A percentile compares a stretch with the other conserved stretches of the same genome.
These are phyloP conservation scores for Neurospora sp. DNA, from an alignment of 2,329 filamentous ascomycete species.

Conservation along the genomic window DNA sequence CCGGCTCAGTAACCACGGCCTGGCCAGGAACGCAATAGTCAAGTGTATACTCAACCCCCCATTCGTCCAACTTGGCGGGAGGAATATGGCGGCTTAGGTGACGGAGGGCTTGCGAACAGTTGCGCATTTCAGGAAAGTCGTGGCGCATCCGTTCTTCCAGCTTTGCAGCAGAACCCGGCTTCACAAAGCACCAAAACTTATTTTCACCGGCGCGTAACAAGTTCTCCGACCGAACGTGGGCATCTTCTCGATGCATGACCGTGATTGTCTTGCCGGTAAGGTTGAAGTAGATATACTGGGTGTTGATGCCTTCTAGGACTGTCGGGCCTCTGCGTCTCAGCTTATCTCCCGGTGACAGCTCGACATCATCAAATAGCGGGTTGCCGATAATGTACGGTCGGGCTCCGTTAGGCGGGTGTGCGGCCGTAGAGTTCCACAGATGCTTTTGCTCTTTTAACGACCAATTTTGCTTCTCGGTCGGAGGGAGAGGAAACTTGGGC, in stretches of 20 bases:
- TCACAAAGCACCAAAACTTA: constrained; percentile 21
- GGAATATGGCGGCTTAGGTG: constrained; percentile 19
- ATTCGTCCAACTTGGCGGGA: constrained; percentile 15
- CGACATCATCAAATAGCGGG: constrained; percentile 17
- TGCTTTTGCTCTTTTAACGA: constrained; percentile 14
- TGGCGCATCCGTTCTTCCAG: constrained; percentile 15
- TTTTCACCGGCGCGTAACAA: constrained; percentile 18
- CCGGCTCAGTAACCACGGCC: constrained; percentile 18
- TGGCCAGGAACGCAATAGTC: constrained; percentile 19
- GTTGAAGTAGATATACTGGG: constrained; percentile 20
- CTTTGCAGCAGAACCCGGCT: constrained; percentile 13
- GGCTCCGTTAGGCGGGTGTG: constrained; percentile 14
- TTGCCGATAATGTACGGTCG: constrained; percentile 19
- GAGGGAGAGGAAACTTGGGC: constrained; percentile 14
- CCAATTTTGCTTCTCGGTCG: constrained; percentile 12
- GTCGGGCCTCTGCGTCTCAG: constrained; percentile 14
- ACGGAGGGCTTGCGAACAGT: constrained; percentile 18
- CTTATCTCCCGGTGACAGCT: constrained; percentile 18
- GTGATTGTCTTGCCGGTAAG: constrained; percentile 18
- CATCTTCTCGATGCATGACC: constrained; percentile 19
- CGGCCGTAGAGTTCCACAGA: constrained; percentile 17
- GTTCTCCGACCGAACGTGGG: constrained; percentile 19
- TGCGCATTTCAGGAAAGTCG: constrained; percentile 16
- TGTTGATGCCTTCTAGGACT: constrained; percentile 18
- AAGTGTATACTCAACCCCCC: constrained; percentile 19